phyloP scores from a whole-genome alignment of 106 monocot species.

The Apostasia ramifera region DNA sequence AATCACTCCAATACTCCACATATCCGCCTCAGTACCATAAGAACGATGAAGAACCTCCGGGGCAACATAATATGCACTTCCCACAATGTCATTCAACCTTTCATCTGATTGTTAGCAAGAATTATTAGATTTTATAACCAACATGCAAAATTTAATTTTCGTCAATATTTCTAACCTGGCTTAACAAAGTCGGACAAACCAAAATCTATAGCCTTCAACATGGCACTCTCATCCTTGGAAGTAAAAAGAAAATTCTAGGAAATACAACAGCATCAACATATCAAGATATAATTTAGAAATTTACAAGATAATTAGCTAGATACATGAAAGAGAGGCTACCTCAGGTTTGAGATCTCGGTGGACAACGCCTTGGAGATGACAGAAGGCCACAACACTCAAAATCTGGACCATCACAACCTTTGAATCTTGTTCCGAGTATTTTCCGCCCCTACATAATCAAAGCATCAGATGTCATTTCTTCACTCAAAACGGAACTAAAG shows the following conservation, averaged over 20 bases:
- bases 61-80: conserved; percentile 98
- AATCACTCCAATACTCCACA: conserved; percentile 99
- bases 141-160: background rate
- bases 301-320: background rate
- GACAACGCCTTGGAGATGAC: conserved; percentile 97
- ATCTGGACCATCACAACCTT: conserved; percentile 84
- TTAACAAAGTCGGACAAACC: conserved; percentile 94
- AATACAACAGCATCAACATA: conserved; percentile 5
- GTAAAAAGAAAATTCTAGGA: conserved; percentile 91
- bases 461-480: background rate
- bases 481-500: too few species aligned
- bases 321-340: conserved; percentile 26
- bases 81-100: conserved; percentile 93
- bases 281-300: background rate
- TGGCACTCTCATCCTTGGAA: conserved; percentile 73
- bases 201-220: conserved; percentile 94
- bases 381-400: conserved; percentile 70
- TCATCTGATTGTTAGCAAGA: conserved; percentile 48
- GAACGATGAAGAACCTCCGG: conserved; percentile 97
- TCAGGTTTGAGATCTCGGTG: conserved; percentile 99
- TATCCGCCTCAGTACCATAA: conserved; percentile 95
- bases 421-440: conserved; percentile 89
- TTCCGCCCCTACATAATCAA: conserved; percentile 67
- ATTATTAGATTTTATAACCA: background rate
- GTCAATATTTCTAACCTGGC: conserved; percentile 55